Evolutionary conservation across 352 stramenopile genomes (phyloP), one percentile per base, ranked within the genome.

Genomic region (Lagenidium sp.): DNA sequence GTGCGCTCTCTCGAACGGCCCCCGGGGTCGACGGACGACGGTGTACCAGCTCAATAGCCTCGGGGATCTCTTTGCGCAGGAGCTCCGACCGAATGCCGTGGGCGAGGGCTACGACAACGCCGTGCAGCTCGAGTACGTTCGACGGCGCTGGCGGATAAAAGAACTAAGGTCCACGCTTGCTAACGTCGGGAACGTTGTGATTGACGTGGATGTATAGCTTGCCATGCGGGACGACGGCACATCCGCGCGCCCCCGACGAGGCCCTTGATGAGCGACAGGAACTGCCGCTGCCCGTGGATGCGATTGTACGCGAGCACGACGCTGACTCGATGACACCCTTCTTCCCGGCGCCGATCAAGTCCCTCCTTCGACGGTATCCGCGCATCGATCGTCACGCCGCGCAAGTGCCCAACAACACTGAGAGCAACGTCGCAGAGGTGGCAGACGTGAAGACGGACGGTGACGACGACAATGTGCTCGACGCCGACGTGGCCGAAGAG

Each of bases 1-100:
- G 13, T 74, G 64, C 16, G 63, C 63, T 1, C 52, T 88, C 10
- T 12, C 12, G 1, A 44, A 53, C 22, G 32, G 44, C 15, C 3
- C 11, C 45, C 42, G 37, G 10, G 46, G 16, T 40, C 60, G 37
- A 38, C 57, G 42, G 40, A 50, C 24, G 46, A 48, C 7, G 8
- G 44, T 43, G 62, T 89, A 84, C 34, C 68, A 85, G 43, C 38
- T 89, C n/a, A 89, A 72, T 44, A 68, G 53, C 43, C 35, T 82
- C 19, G 76, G 76, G 3, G 76, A 89, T 38, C 31, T 89, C 2
- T 82, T 71, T 41, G 78, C 63, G 4, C 76, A 88, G 44, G 52
- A 50, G 8, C 63, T 88, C 19, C 64, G 59, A 32, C 41, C 42
- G 15, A 60, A 52, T 24, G 56, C 37, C 18, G 43, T 63, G 7